Base-by-base conservation (phyloP, 169 alveolate species). In the Besnoitia besnoiti region DNA sequence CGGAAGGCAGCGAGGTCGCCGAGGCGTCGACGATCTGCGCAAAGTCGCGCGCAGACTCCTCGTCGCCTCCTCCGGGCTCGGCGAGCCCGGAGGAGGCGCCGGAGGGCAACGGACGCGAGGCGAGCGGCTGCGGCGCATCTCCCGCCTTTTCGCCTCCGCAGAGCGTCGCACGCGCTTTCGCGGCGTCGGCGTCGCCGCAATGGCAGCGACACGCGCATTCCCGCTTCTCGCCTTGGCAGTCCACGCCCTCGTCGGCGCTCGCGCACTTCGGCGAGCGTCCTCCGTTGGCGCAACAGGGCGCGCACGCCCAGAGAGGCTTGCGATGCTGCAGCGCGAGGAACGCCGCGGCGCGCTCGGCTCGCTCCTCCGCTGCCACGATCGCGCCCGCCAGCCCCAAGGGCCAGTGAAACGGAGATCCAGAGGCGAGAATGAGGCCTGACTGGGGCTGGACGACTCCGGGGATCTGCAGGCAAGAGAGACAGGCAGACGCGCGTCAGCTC, bases 381-480 rank as follows among this genome's bases (percentile, higher is more conserved):
- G 59, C 59, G 61, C 59, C 87, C n/a, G 87, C 87, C 30, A 77
- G 87, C 5, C 87, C 87, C n/a, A 24, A 39, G 7, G 87, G 87
- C 87, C 87, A 77, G 55, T 77, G 61, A 10, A 77, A 40, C 7
- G 87, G 87, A 0, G 61, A 40, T 37, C 87, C 87, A 16, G 44
- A 40, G 10, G 87, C 87, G 49, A 40, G 59, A 77, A 77, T 44
- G 27, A 77, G 35, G 33, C 87, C 59, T 1, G 87, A 19, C 61
- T 77, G 61, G n/a, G 87, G n/a, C 12, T 40, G 19, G 30, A 77
- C 35, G 37, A 77, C 87, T 24, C 44, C 87, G 24, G 87, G 87
- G 30, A 77, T 35, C 87, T 77, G 55, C n/a, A 39, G 37, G 40
- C 10, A 4, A 39, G 47, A 4, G 14, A 5, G 44, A n/a, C 27